Percentiles rank a stretch among this genome's conserved stretches.
phyloP scores from a whole-genome alignment of 768 basidiomycete species.

The Pholiota molesta region DNA sequence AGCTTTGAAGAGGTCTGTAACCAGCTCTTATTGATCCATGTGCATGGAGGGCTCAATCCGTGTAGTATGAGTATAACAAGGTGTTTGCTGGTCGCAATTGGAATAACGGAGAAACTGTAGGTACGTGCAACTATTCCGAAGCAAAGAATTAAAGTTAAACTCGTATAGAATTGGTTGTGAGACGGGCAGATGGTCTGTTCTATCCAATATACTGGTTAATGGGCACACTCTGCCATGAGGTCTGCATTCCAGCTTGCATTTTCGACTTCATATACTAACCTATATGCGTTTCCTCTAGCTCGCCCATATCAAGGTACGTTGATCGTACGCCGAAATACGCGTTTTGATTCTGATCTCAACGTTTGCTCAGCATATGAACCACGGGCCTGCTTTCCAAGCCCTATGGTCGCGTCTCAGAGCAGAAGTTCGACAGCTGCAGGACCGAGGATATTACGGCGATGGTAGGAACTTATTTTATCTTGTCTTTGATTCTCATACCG shows the following conservation, averaged over 20 bases:
- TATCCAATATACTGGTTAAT: slow-evolving; percentile 68
- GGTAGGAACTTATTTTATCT: slow-evolving; percentile 40
- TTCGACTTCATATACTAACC: slow-evolving; percentile 13
- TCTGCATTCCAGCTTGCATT: slow-evolving; percentile 31
- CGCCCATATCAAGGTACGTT: slow-evolving; percentile 75
- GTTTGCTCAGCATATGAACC: slow-evolving; percentile 71
- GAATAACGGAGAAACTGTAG: slow-evolving; percentile 82
- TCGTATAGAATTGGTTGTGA: slow-evolving; percentile 69
- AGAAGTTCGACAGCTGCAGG: slow-evolving; percentile 73
- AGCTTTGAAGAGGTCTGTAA: slow-evolving; percentile 78
- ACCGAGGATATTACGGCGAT: slow-evolving; percentile 81
- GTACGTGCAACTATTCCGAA: slow-evolving; percentile 35
- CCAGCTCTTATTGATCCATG: not conserved
- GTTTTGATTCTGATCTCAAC: not conserved
- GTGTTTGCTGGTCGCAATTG: slow-evolving; percentile 87
- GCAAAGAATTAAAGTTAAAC: not conserved
- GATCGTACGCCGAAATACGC: not conserved
- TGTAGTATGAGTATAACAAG: slow-evolving; percentile 74
- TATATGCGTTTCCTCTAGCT: slow-evolving; percentile 45
- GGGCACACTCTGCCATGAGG: slow-evolving; percentile 85
- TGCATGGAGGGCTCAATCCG: not conserved
- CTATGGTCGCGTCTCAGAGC: slow-evolving; percentile 67
- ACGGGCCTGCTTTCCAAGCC: slow-evolving; percentile 74
- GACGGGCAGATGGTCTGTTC: slow-evolving; percentile 62
- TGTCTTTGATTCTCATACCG: not conserved